Base-by-base conservation (phyloP, 1,284 basidiomycete genomes). In the Bjerkandera adusta region DNA sequence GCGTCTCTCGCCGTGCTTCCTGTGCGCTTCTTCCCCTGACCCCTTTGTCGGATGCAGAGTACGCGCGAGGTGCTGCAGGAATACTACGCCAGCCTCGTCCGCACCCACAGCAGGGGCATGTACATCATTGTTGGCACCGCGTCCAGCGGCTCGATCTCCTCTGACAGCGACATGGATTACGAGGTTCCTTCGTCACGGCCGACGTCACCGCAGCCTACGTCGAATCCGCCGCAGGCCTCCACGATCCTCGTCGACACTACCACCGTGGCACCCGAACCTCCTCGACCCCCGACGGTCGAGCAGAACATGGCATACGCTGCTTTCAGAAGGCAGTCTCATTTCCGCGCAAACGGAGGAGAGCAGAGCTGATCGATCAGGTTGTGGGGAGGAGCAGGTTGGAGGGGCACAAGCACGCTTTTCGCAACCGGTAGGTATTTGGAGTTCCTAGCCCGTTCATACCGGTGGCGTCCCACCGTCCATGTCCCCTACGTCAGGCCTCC, bases 51-150 rank as follows among this genome's bases (percentile, higher is more conserved):
- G 35, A 50, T 24, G 43, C 52, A 90, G 89, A 88, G 85, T 68
- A 88, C 87, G 12, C 77, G 81, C 52, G 87, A 91, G 60, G 73
- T 86, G 57, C 75, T 91, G 39, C 85, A 91, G 66, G 83, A 88
- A 61, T 91, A 91, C 68, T 91, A 91, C 69, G 72, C 85, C 68
- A 91, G 87, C 64, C 85, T 91, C 61, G 81, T 89, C 39, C 79
- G 85, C 49, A 86, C 86, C 15, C 81, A 89, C 61, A 85, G 81
- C 63, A 68, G 68, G 22, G 81, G 77, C 51, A 67, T 64, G 44
- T 90, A 77, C 63, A 65, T 68, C 50, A 73, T 89, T 57, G 66
- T 64, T 32, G 76, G 77, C n/a, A 56, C 67, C 11, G 59, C 69
- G 35, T 68, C 71, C 37, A 56, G 57, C 43, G 66, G 64, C 53